Percentiles rank a stretch among this genome's conserved stretches.
These are phyloP conservation scores for Cryphonectria parasitica DNA, from an alignment of 2,329 filamentous ascomycete genomes.

Conservation along the genomic window DNA sequence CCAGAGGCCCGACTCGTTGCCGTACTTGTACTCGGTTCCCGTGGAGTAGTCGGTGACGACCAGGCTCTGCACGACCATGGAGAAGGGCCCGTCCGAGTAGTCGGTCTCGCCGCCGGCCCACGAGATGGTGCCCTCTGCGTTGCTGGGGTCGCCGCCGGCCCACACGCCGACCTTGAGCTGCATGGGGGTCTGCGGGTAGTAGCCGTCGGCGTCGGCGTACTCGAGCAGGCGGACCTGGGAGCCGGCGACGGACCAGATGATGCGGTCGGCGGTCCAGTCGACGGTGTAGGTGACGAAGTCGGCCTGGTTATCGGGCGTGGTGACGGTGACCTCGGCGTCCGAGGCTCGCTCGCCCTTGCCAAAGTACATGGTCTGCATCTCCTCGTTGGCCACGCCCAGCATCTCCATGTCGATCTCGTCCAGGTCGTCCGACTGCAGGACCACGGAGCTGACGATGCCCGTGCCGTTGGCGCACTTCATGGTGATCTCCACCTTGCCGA, in stretches of 20 bases:
- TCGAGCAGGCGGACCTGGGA: constrained; percentile 76
- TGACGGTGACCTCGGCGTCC: constrained; percentile 83
- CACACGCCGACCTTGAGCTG: constrained; percentile 90
- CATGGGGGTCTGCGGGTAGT: constrained; percentile 97
- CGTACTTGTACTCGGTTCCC: constrained; percentile 81
- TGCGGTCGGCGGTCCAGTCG: constrained; percentile 85
- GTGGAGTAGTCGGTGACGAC: constrained; percentile 90
- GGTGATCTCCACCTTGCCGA: constrained; percentile 84
- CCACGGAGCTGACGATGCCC: constrained; percentile 91
- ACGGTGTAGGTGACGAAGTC: constrained; percentile 84
- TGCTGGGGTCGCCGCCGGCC: constrained; percentile 85
- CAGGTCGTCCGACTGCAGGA: constrained; percentile 86
- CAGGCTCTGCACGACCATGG: constrained; percentile 80
- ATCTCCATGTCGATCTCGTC: constrained; percentile 99
- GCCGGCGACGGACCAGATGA: constrained; percentile 85
- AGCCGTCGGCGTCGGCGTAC: constrained; percentile 69
- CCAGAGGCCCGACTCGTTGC: constrained; percentile 78
- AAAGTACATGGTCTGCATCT: constrained; percentile 98
- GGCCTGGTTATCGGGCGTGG: constrained; percentile 69
- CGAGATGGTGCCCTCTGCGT: constrained; percentile 78
- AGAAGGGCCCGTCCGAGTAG: constrained; percentile 81
- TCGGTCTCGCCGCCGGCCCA: constrained; percentile 90
- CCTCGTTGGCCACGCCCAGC: constrained; percentile 74
- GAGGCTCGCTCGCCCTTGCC: constrained; percentile 90
- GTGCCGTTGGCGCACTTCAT: constrained; percentile 85